Evolutionary conservation across 345 rosid genomes (phyloP).

Genomic region (Draba incana): DNA sequence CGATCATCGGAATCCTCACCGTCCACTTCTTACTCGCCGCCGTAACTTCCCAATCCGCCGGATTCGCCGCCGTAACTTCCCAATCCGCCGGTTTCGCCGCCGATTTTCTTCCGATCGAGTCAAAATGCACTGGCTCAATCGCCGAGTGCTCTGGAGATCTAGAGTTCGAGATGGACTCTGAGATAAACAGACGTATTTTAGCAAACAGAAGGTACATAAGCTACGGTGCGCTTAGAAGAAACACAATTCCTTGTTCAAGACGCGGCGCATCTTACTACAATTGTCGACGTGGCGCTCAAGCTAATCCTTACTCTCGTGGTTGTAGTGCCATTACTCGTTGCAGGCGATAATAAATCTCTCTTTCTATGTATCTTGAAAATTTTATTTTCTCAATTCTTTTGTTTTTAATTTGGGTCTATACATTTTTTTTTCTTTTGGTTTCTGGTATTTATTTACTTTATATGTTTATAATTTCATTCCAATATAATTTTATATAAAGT

Average conservation of each 20-base stretch:
- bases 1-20: conserved; percentile 51
- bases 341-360: conserved; percentile 45
- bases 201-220: conserved; percentile 62
- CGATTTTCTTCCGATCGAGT: conserved; percentile 44
- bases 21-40: conserved; percentile 37
- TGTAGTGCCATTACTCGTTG: conserved; percentile 82
- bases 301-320: conserved; percentile 82
- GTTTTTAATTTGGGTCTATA: not conserved
- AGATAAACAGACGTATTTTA: conserved; percentile 81
- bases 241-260: conserved; percentile 79
- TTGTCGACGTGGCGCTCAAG: conserved; percentile 71
- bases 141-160: conserved; percentile 55
- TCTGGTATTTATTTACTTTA: not conserved
- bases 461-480: conserved; percentile 8
- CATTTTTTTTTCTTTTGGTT: conserved; percentile 1
- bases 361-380: not conserved
- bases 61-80: conserved; percentile 43
- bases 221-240: conserved; percentile 82
- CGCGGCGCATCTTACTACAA: conserved; percentile 93
- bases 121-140: conserved; percentile 65
- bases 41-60: conserved; percentile 41
- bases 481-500: conserved; percentile 1
- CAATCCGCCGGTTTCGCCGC: conserved; percentile 43
- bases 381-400: conserved; percentile 15
- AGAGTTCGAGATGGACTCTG: conserved; percentile 73